Base-by-base conservation (phyloP, 768 basidiomycete genomes). In the Termitomyces sp. region DNA sequence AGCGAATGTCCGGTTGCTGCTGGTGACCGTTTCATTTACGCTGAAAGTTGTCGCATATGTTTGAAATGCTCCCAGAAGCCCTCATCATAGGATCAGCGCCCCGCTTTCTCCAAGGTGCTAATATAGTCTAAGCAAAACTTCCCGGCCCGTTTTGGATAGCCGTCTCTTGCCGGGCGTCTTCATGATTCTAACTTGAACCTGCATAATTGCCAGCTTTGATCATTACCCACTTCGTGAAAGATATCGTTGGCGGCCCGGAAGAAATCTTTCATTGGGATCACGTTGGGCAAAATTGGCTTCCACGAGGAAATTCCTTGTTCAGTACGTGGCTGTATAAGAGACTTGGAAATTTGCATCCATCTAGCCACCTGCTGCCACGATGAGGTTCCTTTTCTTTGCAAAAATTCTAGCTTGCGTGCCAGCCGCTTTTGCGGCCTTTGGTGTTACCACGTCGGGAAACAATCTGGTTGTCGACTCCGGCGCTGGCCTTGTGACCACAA, bases 391-490 rank as follows among this genome's bases (percentile, higher is more conserved):
- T 33, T 56, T 63, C 54, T 11, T 67, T 48, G 60, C 32, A 25
- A 51, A 57, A 38, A 52, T 69, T 44, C 31, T 69, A 41, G 63
- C 57, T n/a, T 64, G 65, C 22, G 50, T 70, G 32, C 70, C 73
- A 7, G 60, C 58, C 27, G 70, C 63, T n/a, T 73, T 75, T 36
- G 76, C 77, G 11, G 74, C 76, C 7, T 79, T 79, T 56, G 78
- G 77, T 1, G 69, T 77, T 20, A 75, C 74, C 6, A 75, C 71
- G 16, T 77, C 75, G 22, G 74, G 75, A 7, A 60, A 52, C 25
- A 73, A 72, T 43, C 52, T 76, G 63, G 44, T 73, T 7, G 75
- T 77, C 23, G 77, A 79, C 62, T 73, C 76, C 41, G 77, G 75
- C 7, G 75, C 68, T 18, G 76, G 75, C 11, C 68, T 79, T 40